These are phyloP conservation scores for Polychaeton citri DNA, from an alignment of 2,329 filamentous ascomycete species.

Conservation along the genomic window DNA sequence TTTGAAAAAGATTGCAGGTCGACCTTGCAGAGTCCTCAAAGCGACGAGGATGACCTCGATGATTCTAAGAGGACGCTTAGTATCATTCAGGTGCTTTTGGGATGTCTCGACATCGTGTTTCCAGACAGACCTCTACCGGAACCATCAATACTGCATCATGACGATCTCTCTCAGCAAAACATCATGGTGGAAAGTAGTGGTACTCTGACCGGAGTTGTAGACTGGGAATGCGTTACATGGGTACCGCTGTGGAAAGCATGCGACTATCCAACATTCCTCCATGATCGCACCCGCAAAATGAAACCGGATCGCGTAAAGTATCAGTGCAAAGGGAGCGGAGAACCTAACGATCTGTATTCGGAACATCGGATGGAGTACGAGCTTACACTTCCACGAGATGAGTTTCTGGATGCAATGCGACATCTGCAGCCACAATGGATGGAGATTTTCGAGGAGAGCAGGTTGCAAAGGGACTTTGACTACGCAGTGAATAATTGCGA, in stretches of 20 bases:
- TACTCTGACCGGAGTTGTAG: background rate
- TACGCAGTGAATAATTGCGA: background rate
- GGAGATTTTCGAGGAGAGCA: background rate
- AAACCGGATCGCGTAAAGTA: background rate
- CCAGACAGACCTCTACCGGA: background rate
- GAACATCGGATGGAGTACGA: background rate
- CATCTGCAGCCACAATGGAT: background rate
- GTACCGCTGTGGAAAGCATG: background rate
- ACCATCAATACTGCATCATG: background rate
- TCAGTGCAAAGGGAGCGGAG: background rate
- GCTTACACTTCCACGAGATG: background rate
- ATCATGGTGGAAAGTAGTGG: background rate
- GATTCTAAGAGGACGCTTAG: background rate
- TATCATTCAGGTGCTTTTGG: background rate
- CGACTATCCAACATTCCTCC: background rate
- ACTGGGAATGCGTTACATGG: background rate
- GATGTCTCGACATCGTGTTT: background rate
- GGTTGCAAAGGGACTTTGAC: background rate
- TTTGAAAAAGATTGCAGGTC: background rate
- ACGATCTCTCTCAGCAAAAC: background rate
- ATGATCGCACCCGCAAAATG: background rate
- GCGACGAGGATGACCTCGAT: background rate
- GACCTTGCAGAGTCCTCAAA: background rate
- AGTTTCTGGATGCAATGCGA: background rate
- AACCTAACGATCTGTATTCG: background rate